Evolutionary conservation across 371 early-diverging fungal genomes (phyloP).

Genomic region (Mucor velutinosus): DNA sequence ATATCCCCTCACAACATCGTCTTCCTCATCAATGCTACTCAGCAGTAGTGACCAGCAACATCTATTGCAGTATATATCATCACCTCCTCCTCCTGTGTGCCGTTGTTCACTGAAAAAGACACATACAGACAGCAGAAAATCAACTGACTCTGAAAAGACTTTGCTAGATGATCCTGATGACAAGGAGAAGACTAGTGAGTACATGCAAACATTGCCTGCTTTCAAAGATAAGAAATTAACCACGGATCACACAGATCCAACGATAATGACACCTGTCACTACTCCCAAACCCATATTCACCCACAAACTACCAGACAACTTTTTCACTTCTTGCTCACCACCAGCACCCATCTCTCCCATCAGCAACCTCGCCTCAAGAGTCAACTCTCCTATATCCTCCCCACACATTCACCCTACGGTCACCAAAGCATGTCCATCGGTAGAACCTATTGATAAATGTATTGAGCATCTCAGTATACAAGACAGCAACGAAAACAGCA

Average conservation of each 20-base stretch:
- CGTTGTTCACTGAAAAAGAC: background rate
- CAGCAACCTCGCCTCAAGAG: background rate
- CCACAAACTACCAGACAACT: constrained; percentile 14
- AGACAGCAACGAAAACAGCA: background rate
- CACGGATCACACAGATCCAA: background rate
- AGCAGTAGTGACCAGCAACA: background rate
- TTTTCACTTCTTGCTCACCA: constrained; percentile 9
- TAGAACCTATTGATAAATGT: background rate
- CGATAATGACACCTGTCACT: background rate
- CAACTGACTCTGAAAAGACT: background rate
- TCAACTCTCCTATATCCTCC: constrained; percentile 8
- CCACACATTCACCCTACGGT: constrained; percentile 10
- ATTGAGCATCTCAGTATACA: background rate
- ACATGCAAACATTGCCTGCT: background rate
- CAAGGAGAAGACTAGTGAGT: background rate
- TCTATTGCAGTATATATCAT: background rate
- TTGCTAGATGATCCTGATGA: background rate
- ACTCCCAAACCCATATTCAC: constrained; percentile 12
- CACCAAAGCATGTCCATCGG: background rate
- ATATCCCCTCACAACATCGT: background rate
- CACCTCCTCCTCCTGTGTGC: background rate
- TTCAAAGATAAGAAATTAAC: background rate
- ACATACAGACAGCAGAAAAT: background rate
- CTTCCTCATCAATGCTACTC: background rate
- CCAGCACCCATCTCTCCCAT: constrained; percentile 15